phyloP scores from a whole-genome alignment of 2,329 filamentous ascomycete genomes.

The Aspergillus hortae region DNA sequence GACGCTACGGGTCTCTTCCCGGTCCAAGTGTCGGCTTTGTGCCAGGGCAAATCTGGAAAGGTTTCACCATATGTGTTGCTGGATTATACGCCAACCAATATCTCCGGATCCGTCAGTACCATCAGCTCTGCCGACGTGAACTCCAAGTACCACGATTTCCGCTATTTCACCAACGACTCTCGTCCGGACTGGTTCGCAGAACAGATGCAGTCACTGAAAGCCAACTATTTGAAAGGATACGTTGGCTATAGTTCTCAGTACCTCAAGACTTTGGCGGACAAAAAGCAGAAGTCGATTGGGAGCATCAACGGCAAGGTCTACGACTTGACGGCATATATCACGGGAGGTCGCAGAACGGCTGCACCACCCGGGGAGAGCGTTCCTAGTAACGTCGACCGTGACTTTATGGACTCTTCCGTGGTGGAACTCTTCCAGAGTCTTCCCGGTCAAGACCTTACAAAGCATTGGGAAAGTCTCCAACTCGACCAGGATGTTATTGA shows the following conservation, averaged over 20 bases:
- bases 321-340: slow-evolving; percentile 79
- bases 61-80: slow-evolving; percentile 73
- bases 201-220: slow-evolving; percentile 73
- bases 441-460: slow-evolving; percentile 75
- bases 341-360: slow-evolving; percentile 66
- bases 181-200: slow-evolving; percentile 91
- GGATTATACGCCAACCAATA: slow-evolving; percentile 76
- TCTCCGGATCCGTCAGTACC: slow-evolving; percentile 62
- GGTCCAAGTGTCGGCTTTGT: slow-evolving; percentile 88
- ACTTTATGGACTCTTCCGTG: slow-evolving; percentile 79
- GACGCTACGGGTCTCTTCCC: slow-evolving; percentile 91
- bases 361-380: slow-evolving; percentile 52
- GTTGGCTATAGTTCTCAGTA: slow-evolving; percentile 80
- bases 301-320: slow-evolving; percentile 79
- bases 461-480: slow-evolving; percentile 72
- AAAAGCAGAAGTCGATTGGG: slow-evolving; percentile 65
- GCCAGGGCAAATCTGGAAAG: slow-evolving; percentile 67
- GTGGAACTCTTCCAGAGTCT: slow-evolving; percentile 72
- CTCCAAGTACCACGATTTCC: slow-evolving; percentile 86
- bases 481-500: slow-evolving; percentile 56
- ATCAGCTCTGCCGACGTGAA: slow-evolving; percentile 69
- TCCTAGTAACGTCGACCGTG: slow-evolving; percentile 51
- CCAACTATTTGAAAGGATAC: slow-evolving; percentile 79
- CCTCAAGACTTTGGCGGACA: slow-evolving; percentile 62
- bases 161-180: slow-evolving; percentile 74